These are phyloP conservation scores for Flaveria bidentis DNA, from an alignment of 129 eudicot genomes.

Conservation along the genomic window DNA sequence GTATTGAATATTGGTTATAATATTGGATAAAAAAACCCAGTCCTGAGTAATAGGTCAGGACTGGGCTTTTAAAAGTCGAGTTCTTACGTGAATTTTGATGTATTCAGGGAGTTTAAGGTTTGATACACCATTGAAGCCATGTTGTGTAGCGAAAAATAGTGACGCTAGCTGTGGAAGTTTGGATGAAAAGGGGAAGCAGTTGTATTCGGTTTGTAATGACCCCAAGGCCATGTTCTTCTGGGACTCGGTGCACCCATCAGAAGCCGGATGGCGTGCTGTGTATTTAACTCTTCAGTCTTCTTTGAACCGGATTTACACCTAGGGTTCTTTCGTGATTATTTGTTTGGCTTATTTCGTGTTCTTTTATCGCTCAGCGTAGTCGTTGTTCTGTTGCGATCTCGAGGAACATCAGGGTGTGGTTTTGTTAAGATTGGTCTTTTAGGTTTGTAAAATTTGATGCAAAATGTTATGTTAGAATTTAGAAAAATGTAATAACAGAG, in stretches of 20 bases:
- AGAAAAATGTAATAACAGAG: constrained; percentile 25
- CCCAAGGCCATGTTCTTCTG: constrained; percentile 69
- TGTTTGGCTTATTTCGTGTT: constrained; percentile 12
- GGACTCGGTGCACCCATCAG: constrained; percentile 72
- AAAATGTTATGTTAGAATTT: constrained; percentile 23
- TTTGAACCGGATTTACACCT: constrained; percentile 42
- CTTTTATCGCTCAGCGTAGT: constrained; percentile 1
- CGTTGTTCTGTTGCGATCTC: not conserved
- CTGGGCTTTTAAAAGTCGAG: not conserved
- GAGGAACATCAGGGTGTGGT: constrained; percentile 1
- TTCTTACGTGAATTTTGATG: constrained; percentile 1
- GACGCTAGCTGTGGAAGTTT: constrained; percentile 49
- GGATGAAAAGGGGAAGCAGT: constrained; percentile 45
- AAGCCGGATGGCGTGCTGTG: constrained; percentile 79
- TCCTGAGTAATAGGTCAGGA: not conserved
- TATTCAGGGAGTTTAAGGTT: constrained; percentile 54
- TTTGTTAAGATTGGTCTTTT: constrained; percentile 7
- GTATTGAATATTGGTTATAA: not conserved
- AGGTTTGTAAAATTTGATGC: constrained; percentile 24
- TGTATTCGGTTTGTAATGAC: constrained; percentile 60
- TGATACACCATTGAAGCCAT: constrained; percentile 77
- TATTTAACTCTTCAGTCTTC: constrained; percentile 40
- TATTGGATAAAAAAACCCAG: not conserved
- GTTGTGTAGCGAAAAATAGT: constrained; percentile 48
- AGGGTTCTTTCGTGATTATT: not conserved